Conservation (phyloP, 2,329 filamentous ascomycete species). For the Penicillium sp. region DNA sequence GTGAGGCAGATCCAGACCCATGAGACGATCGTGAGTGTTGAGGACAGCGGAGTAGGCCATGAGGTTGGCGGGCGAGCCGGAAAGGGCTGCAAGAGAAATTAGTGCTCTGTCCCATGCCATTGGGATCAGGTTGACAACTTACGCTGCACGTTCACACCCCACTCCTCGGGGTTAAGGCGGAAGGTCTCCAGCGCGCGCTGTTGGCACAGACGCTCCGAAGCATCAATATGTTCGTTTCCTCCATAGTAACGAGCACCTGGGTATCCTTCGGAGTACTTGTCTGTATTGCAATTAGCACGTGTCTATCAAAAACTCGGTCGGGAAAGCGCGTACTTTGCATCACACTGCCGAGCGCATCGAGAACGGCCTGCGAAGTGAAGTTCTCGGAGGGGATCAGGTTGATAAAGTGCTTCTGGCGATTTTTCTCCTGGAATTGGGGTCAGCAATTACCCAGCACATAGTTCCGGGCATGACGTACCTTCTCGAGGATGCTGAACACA, state of each 20-base stretch:
- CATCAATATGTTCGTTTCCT: slow-evolving; percentile 93
- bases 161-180: slow-evolving; percentile 76
- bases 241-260: slow-evolving; percentile 95
- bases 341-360: slow-evolving; percentile 86
- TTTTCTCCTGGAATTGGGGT: slow-evolving; percentile 70
- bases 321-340: slow-evolving; percentile 75
- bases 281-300: slow-evolving; percentile 47
- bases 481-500: slow-evolving; percentile 86
- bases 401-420: slow-evolving; percentile 95
- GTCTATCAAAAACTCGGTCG: not conserved
- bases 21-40: slow-evolving; percentile 90
- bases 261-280: slow-evolving; percentile 99
- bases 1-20: slow-evolving; percentile 93
- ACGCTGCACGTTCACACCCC: slow-evolving; percentile 97
- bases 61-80: slow-evolving; percentile 72
- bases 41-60: slow-evolving; percentile 94
- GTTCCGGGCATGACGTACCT: slow-evolving; percentile 54
- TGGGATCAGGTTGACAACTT: slow-evolving; percentile 31
- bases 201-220: slow-evolving; percentile 85
- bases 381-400: slow-evolving; percentile 96
- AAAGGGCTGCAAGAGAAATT: slow-evolving; percentile 60
- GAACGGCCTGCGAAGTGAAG: slow-evolving; percentile 88
- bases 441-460: slow-evolving; percentile 10
- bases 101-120: slow-evolving; percentile 11
- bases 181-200: slow-evolving; percentile 85